phyloP scores from a whole-genome alignment of 345 rosid genomes.

The Euphorbia tirucalli region DNA sequence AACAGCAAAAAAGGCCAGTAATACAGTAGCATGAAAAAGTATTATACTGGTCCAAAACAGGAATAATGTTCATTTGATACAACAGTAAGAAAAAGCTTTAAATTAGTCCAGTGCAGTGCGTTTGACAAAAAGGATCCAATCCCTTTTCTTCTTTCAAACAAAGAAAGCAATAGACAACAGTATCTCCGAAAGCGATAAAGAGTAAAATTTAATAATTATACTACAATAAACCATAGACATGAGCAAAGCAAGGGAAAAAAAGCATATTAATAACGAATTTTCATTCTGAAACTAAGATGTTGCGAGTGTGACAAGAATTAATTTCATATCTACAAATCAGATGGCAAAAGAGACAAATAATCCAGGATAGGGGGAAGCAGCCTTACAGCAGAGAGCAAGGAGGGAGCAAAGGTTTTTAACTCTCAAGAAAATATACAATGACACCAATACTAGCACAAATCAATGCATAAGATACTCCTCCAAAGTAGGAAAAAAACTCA shows the following conservation, averaged over 20 bases:
- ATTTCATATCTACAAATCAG: slow-evolving; percentile 29
- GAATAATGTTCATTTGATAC: no score
- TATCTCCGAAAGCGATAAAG: no score
- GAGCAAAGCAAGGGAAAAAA: not conserved
- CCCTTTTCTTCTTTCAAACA: not conserved
- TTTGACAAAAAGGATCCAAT: not conserved
- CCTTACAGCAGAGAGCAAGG: not conserved
- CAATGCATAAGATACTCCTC: slow-evolving; percentile 11
- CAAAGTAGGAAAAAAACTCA: slow-evolving; percentile 7
- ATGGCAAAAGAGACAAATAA: not conserved
- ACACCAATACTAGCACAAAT: slow-evolving; percentile 14
- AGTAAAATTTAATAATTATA: no score
- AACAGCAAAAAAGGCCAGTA: no score
- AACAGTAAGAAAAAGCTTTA: not conserved
- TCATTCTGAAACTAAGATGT: slow-evolving; percentile 11
- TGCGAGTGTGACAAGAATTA: slow-evolving; percentile 3
- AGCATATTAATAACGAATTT: not conserved
- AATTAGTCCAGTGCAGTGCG: not conserved
- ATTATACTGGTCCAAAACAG: no score
- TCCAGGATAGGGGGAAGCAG: slow-evolving; percentile 5
- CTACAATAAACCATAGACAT: not conserved
- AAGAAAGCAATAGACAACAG: no score
- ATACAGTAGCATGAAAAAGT: no score
- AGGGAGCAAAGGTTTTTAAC: not conserved
- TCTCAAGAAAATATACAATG: not conserved